Evolutionary conservation across 192 early-diverging fungal genomes (phyloP), one percentile per base, ranked within the genome.

Genomic region (Gryganskiella cystojenkinii): DNA sequence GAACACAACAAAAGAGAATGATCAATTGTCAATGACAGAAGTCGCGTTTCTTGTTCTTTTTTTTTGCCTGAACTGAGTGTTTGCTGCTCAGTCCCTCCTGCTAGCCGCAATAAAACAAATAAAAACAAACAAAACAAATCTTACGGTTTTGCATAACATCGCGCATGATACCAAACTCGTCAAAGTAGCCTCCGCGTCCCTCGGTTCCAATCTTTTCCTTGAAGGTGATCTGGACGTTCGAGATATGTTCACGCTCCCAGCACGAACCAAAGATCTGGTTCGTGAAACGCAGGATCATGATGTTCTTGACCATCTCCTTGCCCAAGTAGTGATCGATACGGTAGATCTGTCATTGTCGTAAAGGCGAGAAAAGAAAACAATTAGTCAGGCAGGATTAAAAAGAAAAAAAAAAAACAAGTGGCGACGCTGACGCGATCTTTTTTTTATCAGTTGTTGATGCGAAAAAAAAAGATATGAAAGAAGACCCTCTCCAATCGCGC

Each of bases 231-330:
- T 96, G 95, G 19, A 98, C 90, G 54, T 97, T 95, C 61, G 89
- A 82, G 63, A 98, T 95, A 73, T 92, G 87, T 45, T 88, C 68
- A 50, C 90, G 87, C 82, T 93, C 90, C 95, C 95, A 98, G 72
- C 95, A 86, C 9, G 91, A 86, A 62, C 91, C 89, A 78, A 96
- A 95, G 71, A 96, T 93, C 15, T 92, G 84, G 83, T 96, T 96
- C 61, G 92, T 73, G 71, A 98, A 97, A 56, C 96, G 88, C 60
- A 98, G 81, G 8, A 91, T 90, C 85, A 96, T 90, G 56, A 96
- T 86, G 84, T 96, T 96, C 86, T 96, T 96, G 72, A 95, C 95
- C 93, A 98, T 95, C 68, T 98, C 96, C 84, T 98, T 98, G 56
- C 96, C 96, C 44, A 98, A 83, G 75, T 98, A 98, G 82, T 98